phyloP scores from a whole-genome alignment of 2,329 filamentous ascomycete genomes.

The Cytospora leucostoma region DNA sequence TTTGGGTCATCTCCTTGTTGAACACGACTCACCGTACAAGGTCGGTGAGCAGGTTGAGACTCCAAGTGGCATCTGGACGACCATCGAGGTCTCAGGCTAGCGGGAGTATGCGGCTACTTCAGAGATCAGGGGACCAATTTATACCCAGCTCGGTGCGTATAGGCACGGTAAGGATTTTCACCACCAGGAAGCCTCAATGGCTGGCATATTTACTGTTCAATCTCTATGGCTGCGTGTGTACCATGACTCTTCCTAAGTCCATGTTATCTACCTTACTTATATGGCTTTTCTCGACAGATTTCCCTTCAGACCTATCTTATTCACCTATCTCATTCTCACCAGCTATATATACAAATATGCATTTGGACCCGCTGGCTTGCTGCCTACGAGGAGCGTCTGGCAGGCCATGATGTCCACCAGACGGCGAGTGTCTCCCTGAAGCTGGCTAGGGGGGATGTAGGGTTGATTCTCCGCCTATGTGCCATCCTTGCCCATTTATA shows the following conservation, averaged over 20 bases:
- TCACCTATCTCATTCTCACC: not conserved
- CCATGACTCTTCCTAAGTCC: no score
- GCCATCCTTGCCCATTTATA: not conserved
- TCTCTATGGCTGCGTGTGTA: not conserved
- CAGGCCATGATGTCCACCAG: not conserved
- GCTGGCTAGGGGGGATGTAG: not conserved
- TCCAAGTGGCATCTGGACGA: slow-evolving; percentile 18
- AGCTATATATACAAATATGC: not conserved
- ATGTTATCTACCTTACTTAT: no score
- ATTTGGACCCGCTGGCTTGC: not conserved
- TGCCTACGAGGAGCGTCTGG: not conserved
- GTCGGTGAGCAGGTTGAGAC: slow-evolving; percentile 6
- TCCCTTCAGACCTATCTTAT: not conserved
- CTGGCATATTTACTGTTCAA: not conserved
- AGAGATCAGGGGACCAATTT: not conserved
- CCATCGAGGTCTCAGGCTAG: slow-evolving; percentile 15
- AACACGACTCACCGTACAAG: not conserved
- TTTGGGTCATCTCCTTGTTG: slow-evolving; percentile 6
- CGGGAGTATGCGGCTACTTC: not conserved
- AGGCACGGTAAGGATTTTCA: not conserved
- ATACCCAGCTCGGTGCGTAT: not conserved
- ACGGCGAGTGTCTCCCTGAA: not conserved
- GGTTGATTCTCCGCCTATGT: not conserved
- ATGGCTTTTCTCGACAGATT: no score
- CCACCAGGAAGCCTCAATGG: not conserved